Base-by-base conservation (phyloP, 2,329 filamentous ascomycete genomes). In the Leptographium flavum region DNA sequence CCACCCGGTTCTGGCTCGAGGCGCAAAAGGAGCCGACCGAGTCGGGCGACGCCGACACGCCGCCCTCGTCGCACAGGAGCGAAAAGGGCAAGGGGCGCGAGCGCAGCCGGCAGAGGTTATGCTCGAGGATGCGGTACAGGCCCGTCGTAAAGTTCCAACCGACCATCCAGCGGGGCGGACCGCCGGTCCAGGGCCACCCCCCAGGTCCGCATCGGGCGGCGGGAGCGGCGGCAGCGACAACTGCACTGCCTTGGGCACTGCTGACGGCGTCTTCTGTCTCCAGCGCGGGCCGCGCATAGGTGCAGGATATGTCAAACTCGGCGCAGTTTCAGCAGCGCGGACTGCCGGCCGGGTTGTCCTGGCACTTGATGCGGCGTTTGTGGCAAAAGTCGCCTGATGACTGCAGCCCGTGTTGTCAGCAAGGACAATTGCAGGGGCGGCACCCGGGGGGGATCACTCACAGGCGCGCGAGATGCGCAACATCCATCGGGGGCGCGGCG, bases 91-190 rank as follows among this genome's bases (percentile, higher is more conserved):
- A 50, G 9, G 41, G n/a, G 11, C 47, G 50, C 15, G 48, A 48
- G 9, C 50, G 45, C 42, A 50, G 40, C 44, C 48, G 49, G 46
- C 46, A 42, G 5, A 50, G 45, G 39, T 49, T 66, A 49, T 76
- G 70, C 52, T 76, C 73, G 15, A 77, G 57, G 9, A 76, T 62
- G 5, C 71, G 66, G 52, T 75, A 76, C 0, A 76, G 57, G 52
- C 76, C 71, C 1, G 70, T 74, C 7, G 66, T 70, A 47, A 74
- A 74, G 55, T 76, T 76, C 70, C 70, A 76, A 17, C 73, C 73
- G 36, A 64, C 62, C 8, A 76, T 57, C 73, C 73, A 76, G 46
- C 39, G 33, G 21, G 42, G 23, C 22, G 15, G 5, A 1, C 22
- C 14, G 19, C n/a, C n/a, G n/a, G n/a, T n/a, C n/a, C n/a, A n/a